A percentile compares a stretch with the other conserved stretches of the same genome.
Conservation (phyloP, 768 basidiomycete species). For the Tulasnella sp. region DNA sequence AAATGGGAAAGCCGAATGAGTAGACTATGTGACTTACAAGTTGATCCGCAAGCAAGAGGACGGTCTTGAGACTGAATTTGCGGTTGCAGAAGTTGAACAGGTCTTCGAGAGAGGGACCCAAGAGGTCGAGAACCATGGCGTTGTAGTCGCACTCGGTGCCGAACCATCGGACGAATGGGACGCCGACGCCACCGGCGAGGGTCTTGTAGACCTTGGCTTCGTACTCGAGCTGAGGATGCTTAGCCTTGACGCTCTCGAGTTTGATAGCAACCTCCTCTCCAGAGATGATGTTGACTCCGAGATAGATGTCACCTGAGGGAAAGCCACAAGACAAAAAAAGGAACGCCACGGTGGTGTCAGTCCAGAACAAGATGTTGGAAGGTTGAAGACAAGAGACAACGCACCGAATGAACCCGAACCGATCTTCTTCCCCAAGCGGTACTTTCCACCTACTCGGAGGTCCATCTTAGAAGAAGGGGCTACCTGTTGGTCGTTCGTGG, state of each 20-base stretch:
- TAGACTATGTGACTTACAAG: slow-evolving; percentile 49
- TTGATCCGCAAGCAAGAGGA: slow-evolving; percentile 88
- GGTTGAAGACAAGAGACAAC: slow-evolving; percentile 28
- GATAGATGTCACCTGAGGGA: slow-evolving; percentile 88
- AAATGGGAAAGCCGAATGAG: slow-evolving; percentile 23
- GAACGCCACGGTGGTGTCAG: neutral
- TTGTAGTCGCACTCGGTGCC: slow-evolving; percentile 91
- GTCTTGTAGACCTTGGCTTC: slow-evolving; percentile 78
- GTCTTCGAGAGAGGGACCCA: slow-evolving; percentile 77
- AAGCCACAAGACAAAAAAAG: neutral
- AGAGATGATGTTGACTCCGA: slow-evolving; percentile 99
- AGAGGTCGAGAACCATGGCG: slow-evolving; percentile 96
- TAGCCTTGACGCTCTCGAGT: slow-evolving; percentile 99
- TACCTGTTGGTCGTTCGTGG: slow-evolving; percentile 56
- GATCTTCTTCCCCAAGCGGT: slow-evolving; percentile 98
- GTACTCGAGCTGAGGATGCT: slow-evolving; percentile 99
- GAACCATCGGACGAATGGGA: slow-evolving; percentile 88
- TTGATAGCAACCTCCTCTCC: slow-evolving; percentile 99
- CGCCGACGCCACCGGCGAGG: slow-evolving; percentile 97
- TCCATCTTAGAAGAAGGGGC: slow-evolving; percentile 61
- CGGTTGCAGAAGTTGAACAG: slow-evolving; percentile 84
- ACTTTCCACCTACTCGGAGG: slow-evolving; percentile 87
- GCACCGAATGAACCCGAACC: slow-evolving; percentile 95
- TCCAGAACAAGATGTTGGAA: neutral
- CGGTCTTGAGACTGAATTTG: slow-evolving; percentile 90